A percentile compares a stretch with the other conserved stretches of the same genome.
These are phyloP conservation scores for Sporobolus alterniflorus DNA, from an alignment of 202 grass and related monocot genomes.

Conservation along the genomic window DNA sequence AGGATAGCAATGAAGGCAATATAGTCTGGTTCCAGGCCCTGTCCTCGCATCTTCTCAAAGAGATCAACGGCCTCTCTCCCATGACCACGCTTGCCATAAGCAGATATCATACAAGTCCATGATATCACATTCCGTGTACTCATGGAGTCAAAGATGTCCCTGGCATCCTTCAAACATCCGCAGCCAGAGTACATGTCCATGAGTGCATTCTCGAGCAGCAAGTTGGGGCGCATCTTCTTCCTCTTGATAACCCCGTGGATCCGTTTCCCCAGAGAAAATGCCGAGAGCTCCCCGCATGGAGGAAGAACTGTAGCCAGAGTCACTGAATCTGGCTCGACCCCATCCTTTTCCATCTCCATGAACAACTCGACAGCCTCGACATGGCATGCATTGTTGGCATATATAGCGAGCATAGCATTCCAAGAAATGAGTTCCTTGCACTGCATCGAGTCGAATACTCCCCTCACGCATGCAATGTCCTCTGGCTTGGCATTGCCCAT, in stretches of 20 bases:
- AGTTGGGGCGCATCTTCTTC: conserved; percentile 65
- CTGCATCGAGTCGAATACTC: conserved; percentile 61
- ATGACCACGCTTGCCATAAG: conserved; percentile 74
- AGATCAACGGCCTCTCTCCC: conserved; percentile 60
- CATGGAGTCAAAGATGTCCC: conserved; percentile 73
- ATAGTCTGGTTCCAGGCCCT: conserved; percentile 59
- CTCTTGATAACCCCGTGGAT: conserved; percentile 64
- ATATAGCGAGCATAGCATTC: conserved; percentile 87
- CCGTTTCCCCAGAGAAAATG: conserved; percentile 58
- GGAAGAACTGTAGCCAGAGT: conserved; percentile 72
- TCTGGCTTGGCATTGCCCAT: conserved; percentile 48
- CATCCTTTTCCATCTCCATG: conserved; percentile 64
- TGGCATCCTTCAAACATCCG: conserved; percentile 74
- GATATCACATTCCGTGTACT: conserved; percentile 56
- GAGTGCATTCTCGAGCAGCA: conserved; percentile 81
- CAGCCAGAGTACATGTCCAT: conserved; percentile 80
- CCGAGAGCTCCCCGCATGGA: conserved; percentile 65
- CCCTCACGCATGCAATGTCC: conserved; percentile 40
- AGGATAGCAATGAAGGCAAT: conserved; percentile 79
- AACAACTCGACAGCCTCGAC: conserved; percentile 70
- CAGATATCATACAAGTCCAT: conserved; percentile 80
- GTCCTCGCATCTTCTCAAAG: conserved; percentile 71
- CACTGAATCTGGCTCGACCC: conserved; percentile 58
- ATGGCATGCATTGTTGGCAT: conserved; percentile 63
- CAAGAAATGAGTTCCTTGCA: conserved; percentile 64